Conservation (phyloP, 2,329 filamentous ascomycete genomes). For the Pseudocercospora crystallina region DNA sequence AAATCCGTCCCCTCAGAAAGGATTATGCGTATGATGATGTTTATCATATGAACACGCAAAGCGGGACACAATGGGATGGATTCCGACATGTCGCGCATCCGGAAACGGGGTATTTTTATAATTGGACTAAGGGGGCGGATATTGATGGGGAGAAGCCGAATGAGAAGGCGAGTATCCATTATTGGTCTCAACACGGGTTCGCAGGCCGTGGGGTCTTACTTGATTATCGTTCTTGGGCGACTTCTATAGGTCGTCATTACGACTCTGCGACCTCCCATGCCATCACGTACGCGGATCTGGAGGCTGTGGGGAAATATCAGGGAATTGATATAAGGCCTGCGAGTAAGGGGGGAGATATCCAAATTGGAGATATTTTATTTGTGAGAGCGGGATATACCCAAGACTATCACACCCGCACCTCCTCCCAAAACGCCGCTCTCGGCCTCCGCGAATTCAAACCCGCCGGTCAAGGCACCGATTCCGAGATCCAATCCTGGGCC, state of each 20-base stretch:
- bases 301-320: conserved; percentile 59
- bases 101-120: conserved; percentile 43
- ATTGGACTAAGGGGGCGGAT: conserved; percentile 42
- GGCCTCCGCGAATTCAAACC: conserved; percentile 48
- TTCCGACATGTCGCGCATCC: conserved; percentile 47
- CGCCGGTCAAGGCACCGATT: conserved; percentile 39
- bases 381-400: conserved; percentile 64
- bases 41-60: conserved; percentile 46
- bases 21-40: conserved; percentile 44
- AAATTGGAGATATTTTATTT: conserved; percentile 64
- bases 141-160: conserved; percentile 42
- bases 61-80: conserved; percentile 48
- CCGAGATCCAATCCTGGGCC: conserved; percentile 41
- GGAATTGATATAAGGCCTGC: conserved; percentile 61
- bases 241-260: conserved; percentile 43
- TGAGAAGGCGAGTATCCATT: conserved; percentile 47
- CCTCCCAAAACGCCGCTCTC: conserved; percentile 36
- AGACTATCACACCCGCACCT: conserved; percentile 48
- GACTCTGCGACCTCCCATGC: conserved; percentile 44
- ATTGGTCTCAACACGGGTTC: conserved; percentile 48
- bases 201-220: conserved; percentile 46
- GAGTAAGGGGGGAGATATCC: conserved; percentile 55
- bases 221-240: conserved; percentile 45
- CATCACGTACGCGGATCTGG: conserved; percentile 50
- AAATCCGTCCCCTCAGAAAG: conserved; percentile 48